Base-by-base conservation (phyloP, 345 rosid species). In the Geranium rotundifolium region DNA sequence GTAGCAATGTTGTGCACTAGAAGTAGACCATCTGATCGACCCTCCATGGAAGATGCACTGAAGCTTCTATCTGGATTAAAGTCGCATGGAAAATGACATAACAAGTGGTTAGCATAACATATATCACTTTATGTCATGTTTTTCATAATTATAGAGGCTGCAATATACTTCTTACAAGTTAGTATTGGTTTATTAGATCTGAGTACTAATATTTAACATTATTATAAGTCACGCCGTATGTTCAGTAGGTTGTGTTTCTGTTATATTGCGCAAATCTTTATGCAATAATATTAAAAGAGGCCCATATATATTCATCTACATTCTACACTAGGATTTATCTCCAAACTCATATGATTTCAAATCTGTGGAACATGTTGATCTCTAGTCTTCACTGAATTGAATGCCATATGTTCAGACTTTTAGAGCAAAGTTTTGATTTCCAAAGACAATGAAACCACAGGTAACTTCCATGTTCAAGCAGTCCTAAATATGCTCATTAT, bases 1-100 rank as follows among this genome's bases (percentile, higher is more conserved):
- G 84, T 92, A 17, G 90, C 93, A 54, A 63, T 87, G 65, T 82
- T 80, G 63, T 92, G 98, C 85, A 76, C 82, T 19, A 76, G 75
- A 77, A 81, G 71, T 66, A 77, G 71, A 41, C 67, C 82, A 19
- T 72, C 78, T 7, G 83, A 84, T 62, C 72, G 83, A 29, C 95
- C 90, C 19, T 69, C 80, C 58, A 84, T 87, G 76, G 75, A 80
- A 71, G 93, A 84, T 58, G 91, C 73, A 29, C 37, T 92, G 69
- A 85, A 85, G 81, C 81, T 85, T 29, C 66, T 92, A 56, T 81
- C 86, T 9, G 80, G 71, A 49, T 7, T 17, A 63, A 75, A 69
- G 64, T 58, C 73, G 2, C 73, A 61, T 34, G 64, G 69, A 63
- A 78, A 77, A 12, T 14, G 3, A 46, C 3, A 46, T 46, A 46